Evolutionary conservation across 2,329 filamentous ascomycete genomes (phyloP).

Genomic region (Penicillium sp.): DNA sequence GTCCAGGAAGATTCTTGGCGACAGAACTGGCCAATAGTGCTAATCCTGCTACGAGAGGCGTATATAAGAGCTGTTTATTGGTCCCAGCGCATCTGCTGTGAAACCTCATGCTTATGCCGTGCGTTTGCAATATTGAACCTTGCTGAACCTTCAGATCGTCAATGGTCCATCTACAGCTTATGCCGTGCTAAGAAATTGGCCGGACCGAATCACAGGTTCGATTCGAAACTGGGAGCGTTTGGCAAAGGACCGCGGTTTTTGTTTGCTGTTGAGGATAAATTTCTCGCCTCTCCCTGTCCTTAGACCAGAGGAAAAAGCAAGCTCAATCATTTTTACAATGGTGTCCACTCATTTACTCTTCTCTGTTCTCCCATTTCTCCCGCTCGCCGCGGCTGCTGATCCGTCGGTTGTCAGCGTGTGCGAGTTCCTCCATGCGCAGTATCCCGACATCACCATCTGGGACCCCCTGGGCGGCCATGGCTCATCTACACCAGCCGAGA

Average conservation of each 20-base stretch:
- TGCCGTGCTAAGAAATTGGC: no score
- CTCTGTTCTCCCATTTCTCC: not conserved
- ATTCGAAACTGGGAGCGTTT: no score
- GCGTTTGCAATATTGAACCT: no score
- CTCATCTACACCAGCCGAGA: not conserved
- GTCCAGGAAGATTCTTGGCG: not conserved
- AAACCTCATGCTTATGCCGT: no score
- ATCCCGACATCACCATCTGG: constrained; percentile 7
- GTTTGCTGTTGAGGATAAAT: no score
- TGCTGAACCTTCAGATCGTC: no score
- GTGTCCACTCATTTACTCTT: not conserved
- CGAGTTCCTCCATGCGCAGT: not conserved
- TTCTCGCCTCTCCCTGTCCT: no score
- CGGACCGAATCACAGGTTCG: no score
- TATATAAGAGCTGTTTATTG: not conserved
- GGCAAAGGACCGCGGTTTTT: no score
- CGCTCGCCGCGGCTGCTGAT: not conserved
- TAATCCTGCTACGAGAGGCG: not conserved
- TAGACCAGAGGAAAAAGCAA: not conserved
- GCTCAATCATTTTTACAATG: not conserved
- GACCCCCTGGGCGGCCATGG: not conserved
- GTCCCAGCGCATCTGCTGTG: no score
- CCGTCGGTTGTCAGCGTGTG: not conserved
- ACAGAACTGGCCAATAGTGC: not conserved
- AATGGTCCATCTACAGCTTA: no score